These are phyloP conservation scores for Gamarada debralockiae DNA, from an alignment of 495 filamentous ascomycete genomes.

Conservation along the genomic window DNA sequence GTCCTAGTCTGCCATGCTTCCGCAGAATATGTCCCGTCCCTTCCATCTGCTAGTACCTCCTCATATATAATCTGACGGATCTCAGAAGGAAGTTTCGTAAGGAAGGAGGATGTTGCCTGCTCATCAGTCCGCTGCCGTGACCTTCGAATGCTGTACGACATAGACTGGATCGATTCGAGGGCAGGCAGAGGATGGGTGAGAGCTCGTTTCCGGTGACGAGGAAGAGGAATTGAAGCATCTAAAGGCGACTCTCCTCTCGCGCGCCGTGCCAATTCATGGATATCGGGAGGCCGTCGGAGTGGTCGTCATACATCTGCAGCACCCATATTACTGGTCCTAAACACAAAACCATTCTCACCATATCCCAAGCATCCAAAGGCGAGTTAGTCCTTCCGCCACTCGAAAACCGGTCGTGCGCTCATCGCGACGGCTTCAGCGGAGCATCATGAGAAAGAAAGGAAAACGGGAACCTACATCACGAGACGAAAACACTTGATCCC, in stretches of 20 bases:
- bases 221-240: slow-evolving; percentile 14
- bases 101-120: slow-evolving; percentile 6
- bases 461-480: no score
- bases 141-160: slow-evolving; percentile 14
- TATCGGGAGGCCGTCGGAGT: slow-evolving; percentile 8
- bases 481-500: no score
- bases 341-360: neutral
- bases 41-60: slow-evolving; percentile 10
- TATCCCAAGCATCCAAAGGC: no score
- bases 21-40: slow-evolving; percentile 14
- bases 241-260: slow-evolving; percentile 7
- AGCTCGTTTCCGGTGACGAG: slow-evolving; percentile 13
- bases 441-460: no score
- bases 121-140: slow-evolving; percentile 13
- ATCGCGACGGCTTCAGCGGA: no score
- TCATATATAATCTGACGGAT: slow-evolving; percentile 15
- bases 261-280: slow-evolving; percentile 7
- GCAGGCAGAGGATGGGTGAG: slow-evolving; percentile 14
- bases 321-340: slow-evolving; percentile 12
- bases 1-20: slow-evolving; percentile 16
- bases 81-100: slow-evolving; percentile 12
- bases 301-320: slow-evolving; percentile 15
- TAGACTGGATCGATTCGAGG: neutral
- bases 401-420: no score
- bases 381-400: no score